Percentiles rank a stretch among this genome's conserved stretches.
Conservation (phyloP, 2,329 filamentous ascomycete genomes). For the Magnaporthiopsis poae region DNA sequence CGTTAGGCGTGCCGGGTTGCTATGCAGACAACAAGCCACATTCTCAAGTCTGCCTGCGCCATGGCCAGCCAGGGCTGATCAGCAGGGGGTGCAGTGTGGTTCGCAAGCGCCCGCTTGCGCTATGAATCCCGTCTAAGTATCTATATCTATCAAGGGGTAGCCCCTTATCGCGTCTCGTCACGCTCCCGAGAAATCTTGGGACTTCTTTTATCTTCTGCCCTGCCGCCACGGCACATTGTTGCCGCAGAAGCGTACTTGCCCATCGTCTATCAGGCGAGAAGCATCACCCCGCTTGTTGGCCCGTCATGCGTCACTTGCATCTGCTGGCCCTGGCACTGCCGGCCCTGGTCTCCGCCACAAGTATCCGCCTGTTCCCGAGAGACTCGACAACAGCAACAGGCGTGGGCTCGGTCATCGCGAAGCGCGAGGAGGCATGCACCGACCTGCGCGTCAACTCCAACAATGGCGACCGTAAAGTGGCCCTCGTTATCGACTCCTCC, state of each 20-base stretch:
- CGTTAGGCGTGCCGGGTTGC: not conserved
- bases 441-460: slow-evolving; percentile 11
- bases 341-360: not conserved
- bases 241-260: too few relatives aligned
- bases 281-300: too few relatives aligned
- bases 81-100: not conserved
- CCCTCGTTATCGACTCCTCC: slow-evolving; percentile 18
- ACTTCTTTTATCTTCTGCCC: not conserved
- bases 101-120: not conserved
- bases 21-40: not conserved
- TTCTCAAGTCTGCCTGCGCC: not conserved
- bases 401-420: slow-evolving; percentile 7
- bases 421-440: slow-evolving; percentile 6
- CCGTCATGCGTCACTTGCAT: not conserved
- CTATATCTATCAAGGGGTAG: not conserved
- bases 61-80: not conserved
- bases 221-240: not conserved
- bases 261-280: not conserved
- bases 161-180: too few relatives aligned
- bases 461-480: slow-evolving; percentile 18
- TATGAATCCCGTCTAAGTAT: not conserved
- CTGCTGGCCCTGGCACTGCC: not conserved
- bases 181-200: not conserved
- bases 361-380: not conserved
- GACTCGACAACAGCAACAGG: too few relatives aligned